Evolutionary conservation across 805 yeast genomes (phyloP).

Genomic region (Cyberlindnera mississippiensis): DNA sequence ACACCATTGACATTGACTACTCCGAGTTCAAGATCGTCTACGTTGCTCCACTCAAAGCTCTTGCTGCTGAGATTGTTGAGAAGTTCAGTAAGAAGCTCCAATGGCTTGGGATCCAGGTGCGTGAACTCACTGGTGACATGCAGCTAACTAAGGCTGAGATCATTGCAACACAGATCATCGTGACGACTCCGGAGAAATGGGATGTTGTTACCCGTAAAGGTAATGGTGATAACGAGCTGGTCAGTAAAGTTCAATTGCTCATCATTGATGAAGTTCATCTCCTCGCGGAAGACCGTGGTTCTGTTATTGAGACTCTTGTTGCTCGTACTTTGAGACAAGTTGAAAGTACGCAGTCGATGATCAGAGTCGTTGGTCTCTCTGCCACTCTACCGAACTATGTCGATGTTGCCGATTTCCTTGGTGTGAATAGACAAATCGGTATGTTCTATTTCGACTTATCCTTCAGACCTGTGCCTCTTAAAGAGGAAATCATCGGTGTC

Average conservation of each 20-base stretch:
- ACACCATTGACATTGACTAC: conserved; percentile 41
- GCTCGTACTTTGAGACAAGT: conserved; percentile 46
- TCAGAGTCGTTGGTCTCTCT: conserved; percentile 33
- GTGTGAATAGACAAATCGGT: conserved; percentile 89
- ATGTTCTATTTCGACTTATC: conserved; percentile 92
- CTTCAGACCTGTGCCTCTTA: conserved; percentile 89
- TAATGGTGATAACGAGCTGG: conserved; percentile 41
- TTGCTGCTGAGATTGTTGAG: conserved; percentile 46
- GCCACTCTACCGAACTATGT: conserved; percentile 52
- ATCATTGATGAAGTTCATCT: conserved; percentile 45
- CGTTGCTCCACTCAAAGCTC: conserved; percentile 58
- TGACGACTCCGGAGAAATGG: conserved; percentile 64
- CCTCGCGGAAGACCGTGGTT: conserved; percentile 43
- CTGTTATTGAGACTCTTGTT: conserved; percentile 44
- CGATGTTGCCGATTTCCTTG: conserved; percentile 52
- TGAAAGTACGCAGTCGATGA: conserved; percentile 32
- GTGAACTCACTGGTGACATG: conserved; percentile 95
- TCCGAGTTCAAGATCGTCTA: conserved; percentile 46
- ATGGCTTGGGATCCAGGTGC: conserved; percentile 82
- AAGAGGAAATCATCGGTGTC: conserved; percentile 45
- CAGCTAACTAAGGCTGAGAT: conserved; percentile 61
- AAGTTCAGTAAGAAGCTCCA: conserved; percentile 50
- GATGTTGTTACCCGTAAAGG: conserved; percentile 52
- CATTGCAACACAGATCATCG: conserved; percentile 33
- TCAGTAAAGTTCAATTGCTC: conserved; percentile 41